Percentiles rank a stretch among this genome's conserved stretches.
Conservation (phyloP, 495 filamentous ascomycete genomes). For the Antarctomyces pellizariae region DNA sequence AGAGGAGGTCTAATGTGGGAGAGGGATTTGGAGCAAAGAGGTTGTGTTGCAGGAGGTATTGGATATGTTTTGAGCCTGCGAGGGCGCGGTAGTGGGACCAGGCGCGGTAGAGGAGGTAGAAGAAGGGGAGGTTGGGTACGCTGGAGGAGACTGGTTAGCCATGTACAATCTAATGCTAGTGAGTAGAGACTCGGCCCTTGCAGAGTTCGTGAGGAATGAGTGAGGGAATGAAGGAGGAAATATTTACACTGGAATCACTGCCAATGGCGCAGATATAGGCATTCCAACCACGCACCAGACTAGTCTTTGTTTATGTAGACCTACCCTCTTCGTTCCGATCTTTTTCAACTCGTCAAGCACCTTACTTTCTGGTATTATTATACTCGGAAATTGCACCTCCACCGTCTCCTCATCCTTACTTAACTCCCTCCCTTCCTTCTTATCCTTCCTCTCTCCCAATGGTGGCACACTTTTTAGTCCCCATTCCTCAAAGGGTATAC, state of each 20-base stretch:
- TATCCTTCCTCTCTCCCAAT: conserved; percentile 37
- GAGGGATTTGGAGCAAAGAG: conserved; percentile 41
- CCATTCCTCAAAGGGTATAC: conserved; percentile 94
- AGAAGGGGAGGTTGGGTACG: conserved; percentile 90
- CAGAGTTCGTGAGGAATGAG: too few species aligned
- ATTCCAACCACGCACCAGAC: conserved; percentile 60
- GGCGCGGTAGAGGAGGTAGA: conserved; percentile 70
- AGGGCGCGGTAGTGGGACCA: conserved; percentile 51
- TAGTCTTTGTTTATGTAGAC: conserved; percentile 50
- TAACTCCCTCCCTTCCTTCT: conserved; percentile 49
- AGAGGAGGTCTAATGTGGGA: conserved; percentile 44
- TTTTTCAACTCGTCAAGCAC: conserved; percentile 34
- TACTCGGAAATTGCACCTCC: conserved; percentile 54
- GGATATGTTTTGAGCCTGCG: conserved; percentile 61
- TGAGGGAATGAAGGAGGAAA: too few species aligned
- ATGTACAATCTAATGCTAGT: too few species aligned
- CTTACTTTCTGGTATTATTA: conserved; percentile 35
- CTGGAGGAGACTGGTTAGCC: too few species aligned
- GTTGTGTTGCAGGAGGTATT: conserved; percentile 50
- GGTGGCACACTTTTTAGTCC: conserved; percentile 86
- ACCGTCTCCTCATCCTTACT: conserved; percentile 40
- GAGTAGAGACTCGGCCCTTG: too few species aligned
- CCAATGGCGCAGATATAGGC: conserved; percentile 67
- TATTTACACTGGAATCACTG: conserved; percentile 65
- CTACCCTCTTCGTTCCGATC: conserved; percentile 58